Base-by-base conservation (phyloP, 1,284 basidiomycete species). In the Papiliotrema terrestris region DNA sequence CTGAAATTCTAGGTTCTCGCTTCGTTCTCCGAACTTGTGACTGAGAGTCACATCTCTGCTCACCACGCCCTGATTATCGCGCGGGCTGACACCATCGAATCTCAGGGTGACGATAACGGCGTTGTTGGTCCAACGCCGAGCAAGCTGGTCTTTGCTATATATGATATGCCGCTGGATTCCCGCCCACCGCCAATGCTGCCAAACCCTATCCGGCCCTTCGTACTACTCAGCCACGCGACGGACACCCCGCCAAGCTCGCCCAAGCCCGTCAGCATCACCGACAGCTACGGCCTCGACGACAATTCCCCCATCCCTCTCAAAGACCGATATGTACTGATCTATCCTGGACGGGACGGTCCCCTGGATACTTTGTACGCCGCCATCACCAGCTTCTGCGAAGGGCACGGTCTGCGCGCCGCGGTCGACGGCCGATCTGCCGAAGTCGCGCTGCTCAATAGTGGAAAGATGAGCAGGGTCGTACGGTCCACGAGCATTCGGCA, bases 11-110 rank as follows among this genome's bases (percentile, higher is more conserved):
- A 66, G 62, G 51, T 59, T 2, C 58, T 49, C n/a, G 59, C 60
- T 2, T 41, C 51, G 8, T 54, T 51, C 13, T 58, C 59, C 26
- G 67, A 69, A 17, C 48, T 32, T 3, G 13, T 52, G 2, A 20
- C 9, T 17, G 26, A 52, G 17, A 15, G 13, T 13, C 29, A 17
- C 6, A 25, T 65, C 2, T 45, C 49, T 1, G 19, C 42, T 0
- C 67, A 67, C 51, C 57, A 55, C 19, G 56, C 64, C 25, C 14
- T 67, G 14, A 20, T 69, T 29, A n/a, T 69, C 19, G 51, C 49
- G 11, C 6, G 35, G 3, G 22, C 53, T 1, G 20, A 26, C 29
- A 32, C 29, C 6, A 32, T 32, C 5, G 13, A 19, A 51, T 6
- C 50, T 59, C 20, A 48, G 58, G 14, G 26, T 54, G 4, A 32